Percentiles rank a stretch among this genome's conserved stretches.
Evolutionary conservation across 176 grass and related monocot species (phyloP).

Genomic region (Cocos nucifera): DNA sequence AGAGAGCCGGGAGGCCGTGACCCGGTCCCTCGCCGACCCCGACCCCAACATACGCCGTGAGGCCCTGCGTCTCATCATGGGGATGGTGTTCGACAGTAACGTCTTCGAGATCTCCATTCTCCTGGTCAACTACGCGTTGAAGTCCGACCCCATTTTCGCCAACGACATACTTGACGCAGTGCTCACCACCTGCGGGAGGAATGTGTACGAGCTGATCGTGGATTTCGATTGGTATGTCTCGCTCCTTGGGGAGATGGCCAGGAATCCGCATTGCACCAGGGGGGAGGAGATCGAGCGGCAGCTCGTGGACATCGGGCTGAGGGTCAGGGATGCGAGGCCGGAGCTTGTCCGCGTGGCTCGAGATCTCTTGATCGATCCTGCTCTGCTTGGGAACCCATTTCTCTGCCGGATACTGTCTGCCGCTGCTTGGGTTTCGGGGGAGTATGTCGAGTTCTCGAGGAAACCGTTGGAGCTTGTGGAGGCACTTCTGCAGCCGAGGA

Average conservation of each 20-base stretch:
- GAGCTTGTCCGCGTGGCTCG: constrained; percentile 59
- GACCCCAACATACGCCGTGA: constrained; percentile 57
- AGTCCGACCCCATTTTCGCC: constrained; percentile 65
- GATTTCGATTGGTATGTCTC: constrained; percentile 94
- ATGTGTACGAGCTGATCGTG: constrained; percentile 65
- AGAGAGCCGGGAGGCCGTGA: constrained; percentile 39
- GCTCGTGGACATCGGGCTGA: constrained; percentile 73
- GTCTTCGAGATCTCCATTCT: constrained; percentile 43
- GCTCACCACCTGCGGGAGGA: constrained; percentile 47
- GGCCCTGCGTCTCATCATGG: constrained; percentile 57
- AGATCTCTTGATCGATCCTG: constrained; percentile 72
- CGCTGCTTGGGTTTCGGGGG: constrained; percentile 71
- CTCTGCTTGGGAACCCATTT: constrained; percentile 67
- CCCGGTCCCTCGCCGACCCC: constrained; percentile 44
- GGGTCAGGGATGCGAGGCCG: constrained; percentile 68
- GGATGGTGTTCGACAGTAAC: constrained; percentile 38
- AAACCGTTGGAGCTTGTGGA: constrained; percentile 74
- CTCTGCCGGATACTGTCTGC: constrained; percentile 66
- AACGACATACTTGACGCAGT: constrained; percentile 65
- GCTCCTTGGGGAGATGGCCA: constrained; percentile 59
- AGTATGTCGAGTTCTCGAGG: constrained; percentile 68
- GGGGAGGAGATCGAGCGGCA: constrained; percentile 78
- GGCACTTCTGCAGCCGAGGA: constrained; percentile 87
- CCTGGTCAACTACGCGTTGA: constrained; percentile 49
- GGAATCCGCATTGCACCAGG: constrained; percentile 51